Evolutionary conservation across 441 rosid species (phyloP).

Genomic region (Adansonia grandidieri): DNA sequence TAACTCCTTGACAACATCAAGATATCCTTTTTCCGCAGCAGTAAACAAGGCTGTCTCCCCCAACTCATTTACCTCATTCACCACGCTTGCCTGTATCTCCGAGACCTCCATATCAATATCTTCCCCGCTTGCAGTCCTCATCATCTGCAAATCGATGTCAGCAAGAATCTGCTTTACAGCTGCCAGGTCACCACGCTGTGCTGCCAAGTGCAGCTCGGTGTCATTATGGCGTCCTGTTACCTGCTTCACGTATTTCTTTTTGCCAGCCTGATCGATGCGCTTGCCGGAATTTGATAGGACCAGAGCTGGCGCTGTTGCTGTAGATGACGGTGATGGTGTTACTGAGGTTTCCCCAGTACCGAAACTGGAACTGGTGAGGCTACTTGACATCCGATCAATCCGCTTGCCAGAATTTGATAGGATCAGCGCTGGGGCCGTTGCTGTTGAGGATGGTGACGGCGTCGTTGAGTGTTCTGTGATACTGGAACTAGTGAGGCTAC

Average conservation of each 20-base stretch:
- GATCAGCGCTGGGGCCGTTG: background rate
- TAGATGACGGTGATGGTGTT: background rate
- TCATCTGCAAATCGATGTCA: background rate
- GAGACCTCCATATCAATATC: constrained; percentile 1
- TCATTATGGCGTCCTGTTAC: constrained; percentile 15
- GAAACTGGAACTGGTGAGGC: constrained; percentile 1
- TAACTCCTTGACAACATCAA: background rate
- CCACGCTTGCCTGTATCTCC: constrained; percentile 5
- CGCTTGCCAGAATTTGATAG: background rate
- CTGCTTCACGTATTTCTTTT: constrained; percentile 14
- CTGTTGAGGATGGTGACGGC: background rate
- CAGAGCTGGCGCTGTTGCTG: background rate
- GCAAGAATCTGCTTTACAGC: constrained; percentile 14
- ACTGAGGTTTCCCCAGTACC: background rate
- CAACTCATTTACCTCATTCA: constrained; percentile 9
- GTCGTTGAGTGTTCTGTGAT: background rate
- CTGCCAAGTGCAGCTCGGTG: constrained; percentile 13
- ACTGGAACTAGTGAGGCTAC: constrained; percentile 6
- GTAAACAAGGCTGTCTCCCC: constrained; percentile 5
- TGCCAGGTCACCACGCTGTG: background rate
- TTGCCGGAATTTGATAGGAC: constrained; percentile 3
- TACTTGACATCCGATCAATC: constrained; percentile 2
- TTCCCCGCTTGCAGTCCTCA: constrained; percentile 7
- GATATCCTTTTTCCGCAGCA: background rate
- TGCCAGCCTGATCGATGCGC: background rate